Base-by-base conservation (phyloP, 805 yeast genomes). In the Candida dajiaensis region DNA sequence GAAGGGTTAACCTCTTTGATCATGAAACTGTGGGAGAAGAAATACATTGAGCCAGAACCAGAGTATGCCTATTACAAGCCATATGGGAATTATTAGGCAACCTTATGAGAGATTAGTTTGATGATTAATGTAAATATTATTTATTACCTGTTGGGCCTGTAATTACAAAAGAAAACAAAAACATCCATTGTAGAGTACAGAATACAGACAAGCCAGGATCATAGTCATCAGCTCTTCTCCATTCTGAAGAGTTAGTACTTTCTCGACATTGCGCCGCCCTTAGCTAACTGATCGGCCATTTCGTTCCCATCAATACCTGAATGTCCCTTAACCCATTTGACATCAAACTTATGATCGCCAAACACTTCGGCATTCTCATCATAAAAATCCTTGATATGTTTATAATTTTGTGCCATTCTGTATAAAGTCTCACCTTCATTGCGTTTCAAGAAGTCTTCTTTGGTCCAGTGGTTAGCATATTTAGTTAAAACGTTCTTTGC, bases 291-390 rank as follows among this genome's bases (percentile, higher is more conserved):
- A 59, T 89, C 96, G 0, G 96, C 97, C 57, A 61, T 69, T 50
- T 81, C 89, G 58, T 89, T 90, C 0, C 96, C 97, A 12, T 57
- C 62, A 33, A 68, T 65, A 1, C 87, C 90, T 16, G 71, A 63
- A 62, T 90, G 97, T 0, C 92, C 96, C 47, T 67, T 70, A 6
- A 88, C 92, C 69, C 92, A 80, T 5, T 59, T 62, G 23, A 89
- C 59, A 5, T 64, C 59, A 22, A 87, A 66, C 0, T 62, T 46
- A 54, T 68, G 65, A 8, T 59, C 70, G 28, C 46, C 47, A 47
- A 65, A 53, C 22, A 62, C 37, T 5, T 40, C 51, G 5, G 52
- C 33, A 43, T 60, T 60, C 0, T 50, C n/a, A 13, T 50, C 42
- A 46, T 75, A 76, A 40, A 63, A 63, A 0, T 55, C 47, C 29